Base-by-base conservation (phyloP, 371 early-diverging fungal species). In the Encephalitozoon intestinalis region DNA sequence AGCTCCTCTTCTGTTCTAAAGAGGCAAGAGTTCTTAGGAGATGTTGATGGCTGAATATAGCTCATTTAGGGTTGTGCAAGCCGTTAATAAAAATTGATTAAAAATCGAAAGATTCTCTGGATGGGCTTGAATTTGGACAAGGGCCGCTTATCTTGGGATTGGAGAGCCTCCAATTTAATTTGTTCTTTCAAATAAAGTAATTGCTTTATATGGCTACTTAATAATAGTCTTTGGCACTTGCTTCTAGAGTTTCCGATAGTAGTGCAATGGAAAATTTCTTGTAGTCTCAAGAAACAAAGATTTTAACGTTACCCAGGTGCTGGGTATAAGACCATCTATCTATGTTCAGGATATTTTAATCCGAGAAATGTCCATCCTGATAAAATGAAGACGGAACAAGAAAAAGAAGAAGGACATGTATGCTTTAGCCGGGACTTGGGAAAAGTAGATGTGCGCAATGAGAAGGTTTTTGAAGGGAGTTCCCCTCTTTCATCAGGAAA, bases 1-100 rank as follows among this genome's bases (percentile, higher is more conserved):
- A 58, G 28, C 58, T 58, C 58, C 34, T 58, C 58, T n/a, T 58
- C 58, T 31, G 58, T 58, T 37, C 18, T 12, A 21, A 58, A 58
- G 18, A 37, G 34, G 21, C 15, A 37, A 30, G 30, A 30, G 21
- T 58, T 34, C 15, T 58, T 58, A 37, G 58, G 21, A 18, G 18
- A 34, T 15, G n/a, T 21, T 2, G 37, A 34, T 18, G 34, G 37
- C 31, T 37, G 58, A 34, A 37, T 5, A n/a, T 1, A 5, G 58
- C 58, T 58, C 58, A 58, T 58, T 58, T 58, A 37, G 58, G 58
- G 58, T 12, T 37, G 58, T 11, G 31, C 9, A 34, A 30, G 34
- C 2, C 21, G 28, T 4, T 34, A n/a, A 58, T 58, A 58, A 58
- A 53, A 58, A 58, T 31, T n/a, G 37, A 58, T 58, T n/a, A 34